Base-by-base conservation (phyloP, 352 stramenopile species). In the Aphanomyces euteiches region DNA sequence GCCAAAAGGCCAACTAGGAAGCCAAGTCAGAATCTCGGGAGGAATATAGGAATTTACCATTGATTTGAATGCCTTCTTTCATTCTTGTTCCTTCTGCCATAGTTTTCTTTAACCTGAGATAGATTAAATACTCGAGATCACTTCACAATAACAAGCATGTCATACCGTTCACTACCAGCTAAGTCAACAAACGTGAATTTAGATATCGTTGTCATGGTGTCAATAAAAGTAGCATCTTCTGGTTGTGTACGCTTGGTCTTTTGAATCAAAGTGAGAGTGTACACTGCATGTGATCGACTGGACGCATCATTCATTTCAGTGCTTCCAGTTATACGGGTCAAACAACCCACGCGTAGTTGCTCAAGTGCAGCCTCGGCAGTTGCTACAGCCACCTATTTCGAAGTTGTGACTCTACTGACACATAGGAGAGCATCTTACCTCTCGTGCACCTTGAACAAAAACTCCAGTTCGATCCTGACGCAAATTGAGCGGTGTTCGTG, bases 31-130 rank as follows among this genome's bases (percentile, higher is more conserved):
- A 1, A 40, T 15, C 8, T 1, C 1, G n/a, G 21, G n/a, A 12
- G 56, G 45, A 67, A 19, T 13, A 21, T 48, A 45, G 17, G 21
- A 28, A 48, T 45, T 21, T 40, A 73, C 67, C 67, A 39, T 95
- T 95, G 61, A 95, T 95, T 70, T 95, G 86, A 56, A 96, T 96
- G 0, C 88, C 88, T 69, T 96, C 88, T 71, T 94, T 96, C 88
- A 96, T 96, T 1, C 88, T 78, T 57, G 81, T 84, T 21, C 88
- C 88, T 72, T 92, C 88, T 10, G 88, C 87, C 59, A 83, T 82
- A 2, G 88, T 96, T 67, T 89, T 90, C 69, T 96, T 96, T 1
- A 96, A 64, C n/a, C 67, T 73, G 67, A 17, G 2, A 28, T 12
- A 45, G 28, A 57, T n/a, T 7, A 57, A 56, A 5, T 37, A 56